These are phyloP conservation scores for Eimeria brunetti DNA, from an alignment of 169 alveolate genomes.

Conservation along the genomic window DNA sequence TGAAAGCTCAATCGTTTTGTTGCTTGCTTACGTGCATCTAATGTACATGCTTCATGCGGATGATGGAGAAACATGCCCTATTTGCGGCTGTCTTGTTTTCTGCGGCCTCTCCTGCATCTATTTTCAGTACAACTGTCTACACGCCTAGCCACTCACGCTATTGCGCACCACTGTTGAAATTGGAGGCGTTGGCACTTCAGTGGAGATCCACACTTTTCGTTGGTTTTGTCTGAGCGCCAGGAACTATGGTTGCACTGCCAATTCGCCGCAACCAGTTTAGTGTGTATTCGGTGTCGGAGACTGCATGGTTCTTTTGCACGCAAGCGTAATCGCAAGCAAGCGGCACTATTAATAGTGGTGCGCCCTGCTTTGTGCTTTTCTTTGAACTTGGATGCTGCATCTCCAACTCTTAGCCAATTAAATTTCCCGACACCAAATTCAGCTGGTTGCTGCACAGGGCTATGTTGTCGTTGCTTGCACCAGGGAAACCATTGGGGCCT, in stretches of 20 bases:
- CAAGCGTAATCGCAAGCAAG: not conserved
- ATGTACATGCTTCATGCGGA: not conserved
- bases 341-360: not conserved
- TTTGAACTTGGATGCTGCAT: not conserved
- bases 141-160: not conserved
- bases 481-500: not conserved
- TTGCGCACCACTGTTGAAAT: not conserved
- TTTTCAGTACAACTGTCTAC: not conserved
- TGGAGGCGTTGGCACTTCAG: not conserved
- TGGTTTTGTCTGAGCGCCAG: not conserved
- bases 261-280: not conserved
- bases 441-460: not conserved
- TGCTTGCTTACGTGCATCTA: no score
- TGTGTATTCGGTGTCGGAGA: not conserved
- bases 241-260: not conserved
- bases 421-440: not conserved
- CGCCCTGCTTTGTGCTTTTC: not conserved
- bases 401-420: not conserved
- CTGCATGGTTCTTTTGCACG: not conserved
- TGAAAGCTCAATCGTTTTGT: no score
- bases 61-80: not conserved
- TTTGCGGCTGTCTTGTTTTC: not conserved
- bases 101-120: not conserved
- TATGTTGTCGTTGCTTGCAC: not conserved
- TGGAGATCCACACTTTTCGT: not conserved